Base-by-base conservation (phyloP, 139 green algal genomes). In the Ettlia oleoabundans region DNA sequence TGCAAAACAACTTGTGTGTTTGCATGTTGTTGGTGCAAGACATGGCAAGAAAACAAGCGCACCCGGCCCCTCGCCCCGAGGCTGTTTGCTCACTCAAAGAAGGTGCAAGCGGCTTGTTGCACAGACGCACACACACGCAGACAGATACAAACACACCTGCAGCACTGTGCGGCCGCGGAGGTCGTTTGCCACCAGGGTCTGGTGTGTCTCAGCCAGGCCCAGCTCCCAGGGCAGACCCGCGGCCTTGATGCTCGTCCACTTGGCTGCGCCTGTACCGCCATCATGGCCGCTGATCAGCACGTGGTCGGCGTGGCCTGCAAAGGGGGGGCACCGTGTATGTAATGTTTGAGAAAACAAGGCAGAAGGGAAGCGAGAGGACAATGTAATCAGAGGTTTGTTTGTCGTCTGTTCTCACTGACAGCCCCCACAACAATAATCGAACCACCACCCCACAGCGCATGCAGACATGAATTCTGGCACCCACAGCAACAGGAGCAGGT, bases 131-230 rank as follows among this genome's bases (percentile, higher is more conserved):
- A 68, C 62, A 68, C 64, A 26, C 64, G 9, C 9, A 43, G 19
- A 52, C 47, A 22, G 26, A 47, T 69, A 55, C 80, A 70, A 28
- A 52, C 83, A 1, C 83, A 93, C 90, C 91, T 96, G 93, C 75
- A 97, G 76, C 58, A 88, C 82, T 43, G 92, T 94, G 72, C 96
- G 88, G 6, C 96, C 95, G n/a, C 96, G 91, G 67, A 98, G 91
- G 91, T 97, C 95, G 87, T 98, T 98, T 41, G 96, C 96, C 42
- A 98, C 96, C 58, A 98, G 90, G 42, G 95, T 98, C 88, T 97
- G 96, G 88, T 98, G 96, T 19, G 95, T 94, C 88, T 98, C 96
- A 18, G 96, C 96, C 40, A 98, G 84, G 28, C 96, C 96, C 65
- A 98, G 90, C 91, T 98, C 96, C 96, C 96, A 98, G 33, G 96